phyloP scores from a whole-genome alignment of 352 stramenopile genomes.

The Phytophthora palmivora region DNA sequence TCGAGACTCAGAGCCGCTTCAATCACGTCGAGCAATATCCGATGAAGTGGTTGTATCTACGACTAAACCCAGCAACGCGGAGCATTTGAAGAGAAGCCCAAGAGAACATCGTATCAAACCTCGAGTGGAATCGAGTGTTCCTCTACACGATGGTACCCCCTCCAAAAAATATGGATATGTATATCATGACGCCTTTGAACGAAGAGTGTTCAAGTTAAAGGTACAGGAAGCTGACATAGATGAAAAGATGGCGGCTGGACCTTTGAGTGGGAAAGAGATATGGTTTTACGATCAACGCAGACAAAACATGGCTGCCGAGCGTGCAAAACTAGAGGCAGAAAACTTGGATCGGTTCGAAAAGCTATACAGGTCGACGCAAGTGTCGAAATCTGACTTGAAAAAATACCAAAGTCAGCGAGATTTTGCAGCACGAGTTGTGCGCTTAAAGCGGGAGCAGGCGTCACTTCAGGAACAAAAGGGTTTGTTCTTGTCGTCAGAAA shows the following conservation, averaged over 20 bases:
- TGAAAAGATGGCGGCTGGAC: background rate
- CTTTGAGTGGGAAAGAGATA: background rate
- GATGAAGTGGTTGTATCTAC: background rate
- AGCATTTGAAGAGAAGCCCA: background rate
- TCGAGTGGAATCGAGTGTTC: background rate
- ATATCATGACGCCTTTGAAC: slow-evolving; percentile 12
- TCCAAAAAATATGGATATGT: background rate
- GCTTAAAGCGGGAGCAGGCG: slow-evolving; percentile 16
- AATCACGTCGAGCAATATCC: background rate
- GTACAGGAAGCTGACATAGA: slow-evolving; percentile 28
- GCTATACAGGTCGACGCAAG: slow-evolving; percentile 7
- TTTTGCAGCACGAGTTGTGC: slow-evolving; percentile 22
- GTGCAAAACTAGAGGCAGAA: slow-evolving; percentile 14
- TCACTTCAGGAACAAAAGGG: slow-evolving; percentile 16
- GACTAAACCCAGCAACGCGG: background rate
- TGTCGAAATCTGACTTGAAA: slow-evolving; percentile 9
- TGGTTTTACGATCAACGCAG: slow-evolving; percentile 9
- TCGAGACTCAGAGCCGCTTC: background rate
- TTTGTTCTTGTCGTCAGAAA: slow-evolving; percentile 7
- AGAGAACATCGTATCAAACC: slow-evolving; percentile 6
- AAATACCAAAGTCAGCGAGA: slow-evolving; percentile 20
- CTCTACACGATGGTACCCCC: background rate
- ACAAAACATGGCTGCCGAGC: slow-evolving; percentile 4
- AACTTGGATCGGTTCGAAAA: slow-evolving; percentile 29
- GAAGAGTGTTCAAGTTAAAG: slow-evolving; percentile 33